phyloP scores from a whole-genome alignment of 2,329 filamentous ascomycete species.

The Blastomyces percursus region DNA sequence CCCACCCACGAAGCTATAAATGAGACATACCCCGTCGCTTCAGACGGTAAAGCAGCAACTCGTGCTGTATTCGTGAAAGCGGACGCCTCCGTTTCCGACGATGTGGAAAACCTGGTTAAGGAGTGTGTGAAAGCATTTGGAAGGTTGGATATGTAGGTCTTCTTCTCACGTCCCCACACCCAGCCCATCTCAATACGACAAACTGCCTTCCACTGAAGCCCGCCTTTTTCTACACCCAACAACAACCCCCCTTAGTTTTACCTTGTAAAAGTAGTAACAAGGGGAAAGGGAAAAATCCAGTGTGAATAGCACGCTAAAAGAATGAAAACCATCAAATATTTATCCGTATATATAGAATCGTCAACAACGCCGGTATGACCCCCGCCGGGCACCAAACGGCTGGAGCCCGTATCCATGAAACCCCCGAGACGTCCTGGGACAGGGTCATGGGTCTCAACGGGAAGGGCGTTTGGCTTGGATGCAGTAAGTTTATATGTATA shows the following conservation, averaged over 20 bases:
- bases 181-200: neutral
- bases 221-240: neutral
- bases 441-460: slow-evolving; percentile 27
- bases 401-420: slow-evolving; percentile 35
- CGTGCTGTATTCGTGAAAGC: slow-evolving; percentile 33
- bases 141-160: slow-evolving; percentile 35
- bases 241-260: neutral
- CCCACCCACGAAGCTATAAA: slow-evolving; percentile 12
- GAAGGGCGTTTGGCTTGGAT: slow-evolving; percentile 34
- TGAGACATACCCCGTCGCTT: slow-evolving; percentile 13
- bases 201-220: no score
- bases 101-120: slow-evolving; percentile 31
- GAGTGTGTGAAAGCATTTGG: slow-evolving; percentile 29
- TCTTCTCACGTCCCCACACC: no score
- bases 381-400: slow-evolving; percentile 9
- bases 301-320: neutral
- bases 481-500: slow-evolving; percentile 18
- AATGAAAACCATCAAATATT: neutral
- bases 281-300: neutral
- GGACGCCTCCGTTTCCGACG: slow-evolving; percentile 31
- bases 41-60: slow-evolving; percentile 22
- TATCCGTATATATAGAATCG: slow-evolving; percentile 24
- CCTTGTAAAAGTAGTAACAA: neutral
- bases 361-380: slow-evolving; percentile 43
- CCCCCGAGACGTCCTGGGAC: slow-evolving; percentile 38